Percentiles rank a stretch among this genome's conserved stretches.
phyloP scores from a whole-genome alignment of 441 rosid species.

The Eugenia klotzschiana region DNA sequence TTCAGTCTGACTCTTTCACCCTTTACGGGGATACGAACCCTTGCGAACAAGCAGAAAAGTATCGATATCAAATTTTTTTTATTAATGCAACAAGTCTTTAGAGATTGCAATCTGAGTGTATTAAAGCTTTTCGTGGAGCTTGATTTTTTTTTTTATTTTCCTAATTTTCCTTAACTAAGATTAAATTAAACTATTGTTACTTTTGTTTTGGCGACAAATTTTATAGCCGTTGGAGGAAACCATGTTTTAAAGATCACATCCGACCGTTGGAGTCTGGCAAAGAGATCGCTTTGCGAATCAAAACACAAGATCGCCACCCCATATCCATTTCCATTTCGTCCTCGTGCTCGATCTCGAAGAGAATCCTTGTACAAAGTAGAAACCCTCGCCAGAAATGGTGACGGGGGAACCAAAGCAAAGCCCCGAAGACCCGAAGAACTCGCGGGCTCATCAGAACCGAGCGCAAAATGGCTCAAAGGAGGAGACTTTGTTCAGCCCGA shows the following conservation, averaged over 20 bases:
- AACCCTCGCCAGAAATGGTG: conserved; percentile 20
- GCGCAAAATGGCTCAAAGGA: conserved; percentile 8
- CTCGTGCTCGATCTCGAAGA: not conserved
- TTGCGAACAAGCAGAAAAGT: not conserved
- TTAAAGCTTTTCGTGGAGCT: not conserved
- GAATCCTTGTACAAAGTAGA: not conserved
- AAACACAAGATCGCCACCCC: not conserved
- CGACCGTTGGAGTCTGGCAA: conserved; percentile 36
- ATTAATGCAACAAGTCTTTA: too few relatives aligned
- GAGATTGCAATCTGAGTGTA: not conserved
- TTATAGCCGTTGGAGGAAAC: conserved; percentile 19
- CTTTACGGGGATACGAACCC: not conserved
- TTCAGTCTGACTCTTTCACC: not conserved
- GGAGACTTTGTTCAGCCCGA: conserved; percentile 50
- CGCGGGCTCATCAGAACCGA: conserved; percentile 1
- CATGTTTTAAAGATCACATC: conserved; percentile 1
- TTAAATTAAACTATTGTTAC: not conserved
- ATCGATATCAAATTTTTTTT: not conserved
- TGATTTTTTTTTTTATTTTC: not conserved
- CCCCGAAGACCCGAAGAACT: conserved; percentile 12
- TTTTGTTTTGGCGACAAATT: not conserved
- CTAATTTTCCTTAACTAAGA: not conserved
- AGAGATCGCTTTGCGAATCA: not conserved
- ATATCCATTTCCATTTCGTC: not conserved
- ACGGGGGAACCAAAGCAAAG: conserved; percentile 18